phyloP scores from a whole-genome alignment of 2,329 filamentous ascomycete genomes.

The Blumeria graminis region DNA sequence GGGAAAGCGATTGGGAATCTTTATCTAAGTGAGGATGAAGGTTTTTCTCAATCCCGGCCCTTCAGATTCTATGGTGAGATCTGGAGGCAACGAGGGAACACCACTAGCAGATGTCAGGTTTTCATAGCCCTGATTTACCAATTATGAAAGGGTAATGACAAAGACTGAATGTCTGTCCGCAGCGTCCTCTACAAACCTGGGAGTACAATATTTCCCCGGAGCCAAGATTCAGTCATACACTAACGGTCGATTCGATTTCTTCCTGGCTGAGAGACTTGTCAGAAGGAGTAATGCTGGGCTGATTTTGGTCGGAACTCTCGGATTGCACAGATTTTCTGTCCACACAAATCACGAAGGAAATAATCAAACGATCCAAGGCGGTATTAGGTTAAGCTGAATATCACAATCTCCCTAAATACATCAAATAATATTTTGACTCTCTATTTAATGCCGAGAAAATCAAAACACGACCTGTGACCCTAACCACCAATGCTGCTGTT shows the following conservation, averaged over 20 bases:
- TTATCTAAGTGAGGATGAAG: too few species aligned
- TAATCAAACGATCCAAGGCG: slow-evolving; percentile 1
- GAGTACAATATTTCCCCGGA: not conserved
- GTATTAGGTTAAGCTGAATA: not conserved
- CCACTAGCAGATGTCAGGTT: too few species aligned
- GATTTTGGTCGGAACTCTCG: not conserved
- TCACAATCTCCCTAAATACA: not conserved
- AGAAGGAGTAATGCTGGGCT: not conserved
- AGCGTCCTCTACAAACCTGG: not conserved
- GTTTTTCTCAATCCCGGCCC: too few species aligned
- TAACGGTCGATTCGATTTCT: not conserved
- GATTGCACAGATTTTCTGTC: not conserved
- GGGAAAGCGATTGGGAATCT: too few species aligned
- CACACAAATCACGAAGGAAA: not conserved
- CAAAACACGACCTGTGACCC: not conserved
- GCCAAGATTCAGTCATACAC: not conserved
- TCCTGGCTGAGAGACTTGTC: not conserved
- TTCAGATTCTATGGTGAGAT: too few species aligned
- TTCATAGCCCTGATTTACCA: too few species aligned
- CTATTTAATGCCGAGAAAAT: slow-evolving; percentile 3
- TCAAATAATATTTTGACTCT: slow-evolving; percentile 1
- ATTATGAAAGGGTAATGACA: too few species aligned
- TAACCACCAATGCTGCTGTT: not conserved
- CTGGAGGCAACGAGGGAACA: too few species aligned
- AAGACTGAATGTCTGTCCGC: too few species aligned